Evolutionary conservation across 2,329 filamentous ascomycete species (phyloP).

Genomic region (Dryadomyces quercivorus): DNA sequence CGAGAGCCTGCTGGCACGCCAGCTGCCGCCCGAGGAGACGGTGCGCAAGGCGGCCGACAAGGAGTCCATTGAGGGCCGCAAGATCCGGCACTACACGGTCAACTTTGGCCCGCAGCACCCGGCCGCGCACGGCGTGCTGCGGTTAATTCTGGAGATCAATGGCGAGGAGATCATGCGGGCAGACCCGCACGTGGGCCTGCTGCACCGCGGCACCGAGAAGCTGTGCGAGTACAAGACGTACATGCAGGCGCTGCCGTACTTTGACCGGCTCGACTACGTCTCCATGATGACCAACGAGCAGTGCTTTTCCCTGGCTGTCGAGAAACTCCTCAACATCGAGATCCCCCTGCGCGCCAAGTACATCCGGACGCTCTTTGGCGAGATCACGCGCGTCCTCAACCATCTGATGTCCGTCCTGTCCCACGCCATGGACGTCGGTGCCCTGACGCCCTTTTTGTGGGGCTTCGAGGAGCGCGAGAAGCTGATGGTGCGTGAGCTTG

Average conservation of each 20-base stretch:
- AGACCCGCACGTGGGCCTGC: constrained; percentile 90
- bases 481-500: constrained; percentile 64
- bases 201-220: constrained; percentile 97
- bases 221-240: constrained; percentile 99
- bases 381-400: constrained; percentile 89
- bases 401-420: constrained; percentile 96
- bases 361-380: constrained; percentile 90
- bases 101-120: constrained; percentile 99
- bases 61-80: constrained; percentile 48
- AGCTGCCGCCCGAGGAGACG: constrained; percentile 17
- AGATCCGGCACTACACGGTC: constrained; percentile 97
- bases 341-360: constrained; percentile 92
- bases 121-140: constrained; percentile 93
- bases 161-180: constrained; percentile 95
- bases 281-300: constrained; percentile 99
- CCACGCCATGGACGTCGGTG: constrained; percentile 98
- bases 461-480: constrained; percentile 99
- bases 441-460: constrained; percentile 96
- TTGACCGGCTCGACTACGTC: constrained; percentile 96
- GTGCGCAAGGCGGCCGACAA: constrained; percentile 33
- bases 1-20: constrained; percentile 19
- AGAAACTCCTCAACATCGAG: constrained; percentile 96
- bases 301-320: constrained; percentile 86
- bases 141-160: constrained; percentile 92
- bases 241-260: constrained; percentile 94